Evolutionary conservation across 78 protist genomes (phyloP), one percentile per base, ranked within the genome.

Genomic region (Isochrysis galbana): DNA sequence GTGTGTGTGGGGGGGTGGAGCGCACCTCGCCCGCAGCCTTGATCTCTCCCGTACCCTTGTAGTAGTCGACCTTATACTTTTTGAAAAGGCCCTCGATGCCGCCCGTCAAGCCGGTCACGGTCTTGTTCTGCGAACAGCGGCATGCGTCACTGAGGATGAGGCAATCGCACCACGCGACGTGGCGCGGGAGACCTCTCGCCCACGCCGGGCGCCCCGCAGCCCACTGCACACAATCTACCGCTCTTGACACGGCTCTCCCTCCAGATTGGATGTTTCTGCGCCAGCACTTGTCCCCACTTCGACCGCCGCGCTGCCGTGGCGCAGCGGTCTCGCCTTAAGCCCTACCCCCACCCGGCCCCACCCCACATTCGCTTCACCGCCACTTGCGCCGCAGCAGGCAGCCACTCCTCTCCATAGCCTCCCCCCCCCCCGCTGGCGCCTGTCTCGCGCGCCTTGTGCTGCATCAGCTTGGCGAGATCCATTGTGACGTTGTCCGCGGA

Each of bases 81-180:
- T 97, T 98, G 97, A 99, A 98, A 22, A 99, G 97, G 3, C 84
- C 45, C 94, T 98, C 99, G 91, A 99, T 98, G 42, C 99, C 99
- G 54, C n/a, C 44, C 22, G 92, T 87, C 74, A 95, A n/a, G 1
- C 93, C 93, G 29, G 2, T 42, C 34, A 95, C 93, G 17, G 94
- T 93, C 47, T 74, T 93, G 7, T 51, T 14, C 29, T 14, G 61
- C 29, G 61, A 14, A 51, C 29, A 14, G 61, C 29, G 61, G 61
- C 61, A 14, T 7, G 61, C 61, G 14, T 51, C 29, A 19, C 29
- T 51, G 61, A 19, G 61, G 29, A 14, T 51, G 61, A 14, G 61
- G n/a, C n/a, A n/a, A n/a, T 51, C 61, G 29, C 29, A 51, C 61
- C 29, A 14, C 29, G 61, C 29, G 14, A 19, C 29, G 61, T 14